phyloP scores from a whole-genome alignment of 1,139 yeast genomes.

The Zhuliangozyma parablackwelliae region DNA sequence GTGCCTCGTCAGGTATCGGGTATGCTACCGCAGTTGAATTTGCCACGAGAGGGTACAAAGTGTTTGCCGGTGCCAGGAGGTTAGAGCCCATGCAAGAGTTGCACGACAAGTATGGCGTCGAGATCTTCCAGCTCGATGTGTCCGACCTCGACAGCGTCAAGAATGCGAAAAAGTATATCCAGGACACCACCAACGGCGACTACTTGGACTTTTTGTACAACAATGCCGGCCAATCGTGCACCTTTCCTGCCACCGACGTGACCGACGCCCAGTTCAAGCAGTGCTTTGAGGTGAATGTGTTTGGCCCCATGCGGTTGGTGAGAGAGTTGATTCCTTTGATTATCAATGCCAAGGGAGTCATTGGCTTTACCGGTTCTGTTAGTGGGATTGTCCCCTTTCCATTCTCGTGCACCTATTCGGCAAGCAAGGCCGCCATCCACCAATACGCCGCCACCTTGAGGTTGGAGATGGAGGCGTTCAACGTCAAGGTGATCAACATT shows the following conservation, averaged over 20 bases:
- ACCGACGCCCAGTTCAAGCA: conserved; percentile 51
- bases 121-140: conserved; percentile 33
- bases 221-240: conserved; percentile 61
- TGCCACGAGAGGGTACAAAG: conserved; percentile 58
- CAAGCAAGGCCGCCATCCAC: conserved; percentile 73
- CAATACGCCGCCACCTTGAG: conserved; percentile 61
- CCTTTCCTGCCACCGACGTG: conserved; percentile 68
- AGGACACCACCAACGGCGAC: conserved; percentile 31
- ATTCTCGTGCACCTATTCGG: conserved; percentile 62
- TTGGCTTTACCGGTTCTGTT: conserved; percentile 72
- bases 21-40: conserved; percentile 61
- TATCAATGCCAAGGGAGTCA: conserved; percentile 64
- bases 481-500: conserved; percentile 54
- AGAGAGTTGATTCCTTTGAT: conserved; percentile 56
- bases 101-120: conserved; percentile 30
- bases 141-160: conserved; percentile 47
- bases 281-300: conserved; percentile 65
- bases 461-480: conserved; percentile 68
- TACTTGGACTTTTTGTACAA: conserved; percentile 46
- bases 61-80: conserved; percentile 64
- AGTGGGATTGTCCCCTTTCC: conserved; percentile 70
- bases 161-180: conserved; percentile 38
- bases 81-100: conserved; percentile 57
- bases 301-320: conserved; percentile 61
- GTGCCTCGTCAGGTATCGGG: conserved; percentile 83